A percentile compares a stretch with the other conserved stretches of the same genome.
Evolutionary conservation across 208 protist genomes (phyloP).

Genomic region (Wallacemonas sp.): DNA sequence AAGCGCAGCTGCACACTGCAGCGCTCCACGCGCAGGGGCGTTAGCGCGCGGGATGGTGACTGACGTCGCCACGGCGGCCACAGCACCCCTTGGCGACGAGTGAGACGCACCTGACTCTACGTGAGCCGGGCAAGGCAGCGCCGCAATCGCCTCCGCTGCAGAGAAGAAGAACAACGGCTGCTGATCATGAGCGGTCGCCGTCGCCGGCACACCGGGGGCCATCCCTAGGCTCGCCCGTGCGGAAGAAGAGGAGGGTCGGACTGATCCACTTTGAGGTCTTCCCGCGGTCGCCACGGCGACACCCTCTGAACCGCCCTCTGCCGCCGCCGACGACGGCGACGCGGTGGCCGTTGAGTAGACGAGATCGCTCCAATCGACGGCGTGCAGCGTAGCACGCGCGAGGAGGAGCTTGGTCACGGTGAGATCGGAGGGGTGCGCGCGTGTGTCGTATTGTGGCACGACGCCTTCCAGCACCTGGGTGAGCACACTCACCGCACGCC

Average conservation of each 20-base stretch:
- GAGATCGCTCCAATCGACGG: constrained; percentile 4
- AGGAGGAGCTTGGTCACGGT: constrained; percentile 55
- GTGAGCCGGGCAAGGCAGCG: not conserved
- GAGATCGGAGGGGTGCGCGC: constrained; percentile 47
- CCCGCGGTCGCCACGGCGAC: not conserved
- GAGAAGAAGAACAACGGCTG: not conserved
- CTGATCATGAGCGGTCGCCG: not conserved
- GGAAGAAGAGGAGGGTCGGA: not conserved
- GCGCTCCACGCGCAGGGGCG: not conserved
- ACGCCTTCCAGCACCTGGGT: constrained; percentile 34
- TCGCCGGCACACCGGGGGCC: not conserved
- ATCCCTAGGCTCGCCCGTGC: not conserved
- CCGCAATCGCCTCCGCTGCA: constrained; percentile 17
- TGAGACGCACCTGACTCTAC: not conserved
- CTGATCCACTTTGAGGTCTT: not conserved
- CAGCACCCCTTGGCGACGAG: not conserved
- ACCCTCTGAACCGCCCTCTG: not conserved
- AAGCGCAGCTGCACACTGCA: constrained; percentile 9
- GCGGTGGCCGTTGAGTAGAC: not conserved
- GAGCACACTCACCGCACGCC: constrained; percentile 13
- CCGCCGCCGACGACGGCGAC: not conserved
- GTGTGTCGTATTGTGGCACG: constrained; percentile 47
- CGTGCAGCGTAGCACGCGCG: constrained; percentile 30
- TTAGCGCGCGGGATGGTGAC: not conserved
- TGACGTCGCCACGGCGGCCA: not conserved